Evolutionary conservation across 2,329 filamentous ascomycete genomes (phyloP), one percentile per base, ranked within the genome.

Genomic region (Colletotrichum lupini): DNA sequence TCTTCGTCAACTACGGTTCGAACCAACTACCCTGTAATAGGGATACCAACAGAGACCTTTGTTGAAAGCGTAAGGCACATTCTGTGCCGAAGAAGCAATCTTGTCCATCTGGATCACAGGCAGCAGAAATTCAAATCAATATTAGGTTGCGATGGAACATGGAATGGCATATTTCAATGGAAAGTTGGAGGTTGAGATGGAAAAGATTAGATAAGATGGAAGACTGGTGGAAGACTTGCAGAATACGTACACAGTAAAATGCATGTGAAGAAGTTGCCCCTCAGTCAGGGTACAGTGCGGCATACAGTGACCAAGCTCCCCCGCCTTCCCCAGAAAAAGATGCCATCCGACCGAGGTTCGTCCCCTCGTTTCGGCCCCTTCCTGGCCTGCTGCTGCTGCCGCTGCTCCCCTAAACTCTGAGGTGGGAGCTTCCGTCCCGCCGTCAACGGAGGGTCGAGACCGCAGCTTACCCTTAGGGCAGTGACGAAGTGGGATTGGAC

Each of bases 341-440:
- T 60, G 66, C 69, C 66, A 46, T 69, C 66, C 26, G 66, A 56
- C 70, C 70, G 70, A 73, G 70, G 70, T 60, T 73, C 70, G 12
- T 59, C 53, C 53, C 57, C 57, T 61, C 35, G 9, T 30, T 11
- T 8, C 46, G 32, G 62, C 42, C 49, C 2, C 64, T 62, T 53
- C 35, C 65, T 68, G 24, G 2, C 37, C 37, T 49, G 60, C 3
- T 37, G 60, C 4, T 37, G 37, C 46, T 26, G n/a, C 59, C 37
- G 60, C 11, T 37, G 37, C 46, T 35, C 35, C 59, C 37, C 58
- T 52, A 14, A 61, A 22, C 52, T 32, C 22, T 63, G 30, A 42
- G 37, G 37, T 42, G 37, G 56, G 19, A 64, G 53, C 66, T 73
- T 4, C 59, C 66, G 32, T n/a, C 62, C 68, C 65, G 58, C 57